phyloP scores from a whole-genome alignment of 164 flowering plant genomes.

The Berberis vulgaris region DNA sequence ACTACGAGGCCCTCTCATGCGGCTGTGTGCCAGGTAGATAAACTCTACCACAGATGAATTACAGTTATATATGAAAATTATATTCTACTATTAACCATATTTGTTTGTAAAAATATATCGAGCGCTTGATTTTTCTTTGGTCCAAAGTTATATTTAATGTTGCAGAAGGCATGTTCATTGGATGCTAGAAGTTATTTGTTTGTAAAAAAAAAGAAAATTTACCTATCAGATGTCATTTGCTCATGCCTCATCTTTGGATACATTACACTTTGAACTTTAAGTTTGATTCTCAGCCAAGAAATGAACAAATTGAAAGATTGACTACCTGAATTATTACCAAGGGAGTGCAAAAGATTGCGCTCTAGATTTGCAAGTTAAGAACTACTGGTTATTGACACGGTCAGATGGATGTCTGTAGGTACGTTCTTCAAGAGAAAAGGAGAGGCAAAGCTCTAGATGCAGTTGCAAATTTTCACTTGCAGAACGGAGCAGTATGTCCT shows the following conservation, averaged over 20 bases:
- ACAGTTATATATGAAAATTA: too few species aligned
- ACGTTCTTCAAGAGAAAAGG: conserved; percentile 86
- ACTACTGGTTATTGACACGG: neutral
- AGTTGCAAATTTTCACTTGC: conserved; percentile 93
- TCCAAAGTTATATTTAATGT: too few species aligned
- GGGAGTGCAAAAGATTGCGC: too few species aligned
- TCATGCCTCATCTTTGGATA: too few species aligned
- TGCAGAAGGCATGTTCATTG: too few species aligned
- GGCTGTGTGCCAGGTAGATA: conserved; percentile 74
- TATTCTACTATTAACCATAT: too few species aligned
- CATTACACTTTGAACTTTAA: neutral
- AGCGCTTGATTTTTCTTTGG: too few species aligned
- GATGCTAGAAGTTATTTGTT: too few species aligned
- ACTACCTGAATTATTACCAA: neutral
- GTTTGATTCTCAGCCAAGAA: neutral
- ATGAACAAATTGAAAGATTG: neutral
- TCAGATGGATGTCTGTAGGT: conserved; percentile 30
- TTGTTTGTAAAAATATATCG: too few species aligned
- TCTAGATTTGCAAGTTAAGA: neutral
- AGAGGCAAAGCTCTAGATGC: conserved; percentile 90
- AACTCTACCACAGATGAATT: too few species aligned
- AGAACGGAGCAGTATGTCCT: conserved; percentile 82
- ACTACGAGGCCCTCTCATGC: conserved; percentile 56
- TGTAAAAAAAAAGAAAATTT: too few species aligned
- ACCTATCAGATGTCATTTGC: too few species aligned